phyloP scores from a whole-genome alignment of 1,284 basidiomycete species.

The Heimioporus punctisporus region DNA sequence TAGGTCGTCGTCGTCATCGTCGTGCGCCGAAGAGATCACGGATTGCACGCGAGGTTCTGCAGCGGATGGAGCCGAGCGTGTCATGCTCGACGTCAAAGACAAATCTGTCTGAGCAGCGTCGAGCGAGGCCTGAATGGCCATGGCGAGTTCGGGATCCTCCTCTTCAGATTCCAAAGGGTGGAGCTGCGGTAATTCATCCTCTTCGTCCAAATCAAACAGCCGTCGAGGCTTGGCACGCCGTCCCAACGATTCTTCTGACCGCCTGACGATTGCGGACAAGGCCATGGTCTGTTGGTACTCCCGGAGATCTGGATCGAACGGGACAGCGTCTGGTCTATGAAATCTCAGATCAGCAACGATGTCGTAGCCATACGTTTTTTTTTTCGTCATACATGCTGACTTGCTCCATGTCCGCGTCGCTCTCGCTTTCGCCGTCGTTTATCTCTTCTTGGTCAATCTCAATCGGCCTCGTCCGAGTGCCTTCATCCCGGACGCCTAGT shows the following conservation, averaged over 20 bases:
- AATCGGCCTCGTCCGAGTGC: conserved; percentile 85
- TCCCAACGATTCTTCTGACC: conserved; percentile 42
- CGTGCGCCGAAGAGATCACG: conserved; percentile 7
- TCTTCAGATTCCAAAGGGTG: conserved; percentile 42
- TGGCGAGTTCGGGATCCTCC: conserved; percentile 54
- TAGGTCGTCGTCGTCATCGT: conserved; percentile 34
- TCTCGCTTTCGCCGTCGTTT: conserved; percentile 46
- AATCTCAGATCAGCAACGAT: conserved; percentile 18
- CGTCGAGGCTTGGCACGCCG: conserved; percentile 39
- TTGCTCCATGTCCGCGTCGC: conserved; percentile 78
- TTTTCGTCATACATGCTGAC: conserved; percentile 60
- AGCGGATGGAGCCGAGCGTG: conserved; percentile 4
- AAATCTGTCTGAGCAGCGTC: conserved; percentile 21
- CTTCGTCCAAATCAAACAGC: conserved; percentile 59
- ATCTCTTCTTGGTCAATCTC: conserved; percentile 68
- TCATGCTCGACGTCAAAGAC: neutral
- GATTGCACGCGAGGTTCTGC: neutral
- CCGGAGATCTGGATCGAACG: conserved; percentile 66
- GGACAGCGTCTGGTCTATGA: conserved; percentile 33
- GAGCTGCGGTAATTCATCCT: conserved; percentile 39
- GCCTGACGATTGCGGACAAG: conserved; percentile 61
- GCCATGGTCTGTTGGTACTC: conserved; percentile 70
- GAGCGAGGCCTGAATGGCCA: conserved; percentile 64
- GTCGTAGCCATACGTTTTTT: neutral
- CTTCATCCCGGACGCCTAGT: conserved; percentile 84